Conservation (phyloP, 2,329 filamentous ascomycete genomes). For the Seiridium cupressi region DNA sequence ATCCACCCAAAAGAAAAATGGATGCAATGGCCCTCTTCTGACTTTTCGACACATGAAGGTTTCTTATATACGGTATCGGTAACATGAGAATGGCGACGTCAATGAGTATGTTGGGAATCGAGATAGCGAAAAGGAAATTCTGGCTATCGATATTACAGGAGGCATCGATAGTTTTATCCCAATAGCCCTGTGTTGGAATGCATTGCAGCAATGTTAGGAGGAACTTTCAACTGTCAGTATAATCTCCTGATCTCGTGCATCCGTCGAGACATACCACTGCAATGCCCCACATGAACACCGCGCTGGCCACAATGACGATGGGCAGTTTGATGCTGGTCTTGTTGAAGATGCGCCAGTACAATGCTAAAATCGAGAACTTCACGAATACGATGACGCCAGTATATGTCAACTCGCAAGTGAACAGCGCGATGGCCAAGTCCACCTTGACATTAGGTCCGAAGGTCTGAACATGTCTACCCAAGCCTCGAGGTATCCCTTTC, state of each 20-base stretch:
- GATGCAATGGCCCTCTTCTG: background rate
- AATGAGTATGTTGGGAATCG: slow-evolving; percentile 3
- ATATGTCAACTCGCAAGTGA: slow-evolving; percentile 10
- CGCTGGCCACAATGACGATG: background rate
- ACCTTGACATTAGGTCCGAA: slow-evolving; percentile 4
- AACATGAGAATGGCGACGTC: slow-evolving; percentile 3
- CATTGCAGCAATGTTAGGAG: slow-evolving; percentile 1
- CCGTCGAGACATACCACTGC: background rate
- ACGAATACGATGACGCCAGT: slow-evolving; percentile 12
- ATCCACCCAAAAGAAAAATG: slow-evolving; percentile 3
- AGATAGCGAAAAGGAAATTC: slow-evolving; percentile 6
- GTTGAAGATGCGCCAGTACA: slow-evolving; percentile 13
- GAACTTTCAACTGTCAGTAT: background rate
- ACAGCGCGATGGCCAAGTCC: slow-evolving; percentile 4
- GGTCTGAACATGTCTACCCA: slow-evolving; percentile 9
- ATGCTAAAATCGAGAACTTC: slow-evolving; percentile 11
- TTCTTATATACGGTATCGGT: background rate
- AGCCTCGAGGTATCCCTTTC: slow-evolving; percentile 8
- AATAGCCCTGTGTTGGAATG: slow-evolving; percentile 1
- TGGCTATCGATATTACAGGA: slow-evolving; percentile 4
- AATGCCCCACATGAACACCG: background rate
- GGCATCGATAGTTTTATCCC: slow-evolving; percentile 1
- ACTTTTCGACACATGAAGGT: background rate
- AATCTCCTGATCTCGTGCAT: background rate
- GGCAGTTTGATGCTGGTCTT: slow-evolving; percentile 8